Base-by-base conservation (phyloP, 2,329 filamentous ascomycete species). In the Orbilia oligospora region DNA sequence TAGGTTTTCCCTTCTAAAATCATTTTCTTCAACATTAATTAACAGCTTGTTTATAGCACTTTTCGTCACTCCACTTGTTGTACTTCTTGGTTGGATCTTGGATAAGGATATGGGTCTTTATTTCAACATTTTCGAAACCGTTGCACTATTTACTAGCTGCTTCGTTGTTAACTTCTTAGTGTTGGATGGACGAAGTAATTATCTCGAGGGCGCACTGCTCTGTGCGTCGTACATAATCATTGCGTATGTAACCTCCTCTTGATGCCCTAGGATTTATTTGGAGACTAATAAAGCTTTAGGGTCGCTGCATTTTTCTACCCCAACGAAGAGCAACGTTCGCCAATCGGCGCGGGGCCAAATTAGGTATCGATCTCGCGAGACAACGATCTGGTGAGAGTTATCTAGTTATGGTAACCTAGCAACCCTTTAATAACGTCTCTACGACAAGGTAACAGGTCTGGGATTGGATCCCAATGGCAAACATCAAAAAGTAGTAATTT, bases 111-210 rank as follows among this genome's bases (percentile, higher is more conserved):
- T 93, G 90, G 89, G 91, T 30, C 87, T 97, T 38, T 94, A 95
- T 86, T 97, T 97, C 84, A 93, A 93, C 77, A 88, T 93, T 61
- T 97, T 97, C 84, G 93, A 97, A 87, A 97, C 93, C 0, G 92
- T 96, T 22, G 93, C 91, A 71, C 88, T 97, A 82, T 97, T 97
- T 84, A 90, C 95, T 65, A 92, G 90, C 65, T 91, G 93, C 6
- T 90, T 97, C 80, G 93, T 97, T 80, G 92, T 95, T 84, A 96
- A 95, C 85, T 97, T 96, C 83, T 85, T 97, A 76, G 93, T 97
- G 61, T 86, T 95, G 78, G 93, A 97, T 82, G 93, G 93, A 10
- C 89, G 93, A 83, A 93, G 91, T 83, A 97, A 97, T 83, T 97
- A 96, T 82, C 88, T 97, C 12, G 93, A 97, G 85, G 93, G 93